Percentiles rank a stretch among this genome's conserved stretches.
These are phyloP conservation scores for Penicillium decumbens DNA, from an alignment of 2,329 filamentous ascomycete genomes.

Conservation along the genomic window DNA sequence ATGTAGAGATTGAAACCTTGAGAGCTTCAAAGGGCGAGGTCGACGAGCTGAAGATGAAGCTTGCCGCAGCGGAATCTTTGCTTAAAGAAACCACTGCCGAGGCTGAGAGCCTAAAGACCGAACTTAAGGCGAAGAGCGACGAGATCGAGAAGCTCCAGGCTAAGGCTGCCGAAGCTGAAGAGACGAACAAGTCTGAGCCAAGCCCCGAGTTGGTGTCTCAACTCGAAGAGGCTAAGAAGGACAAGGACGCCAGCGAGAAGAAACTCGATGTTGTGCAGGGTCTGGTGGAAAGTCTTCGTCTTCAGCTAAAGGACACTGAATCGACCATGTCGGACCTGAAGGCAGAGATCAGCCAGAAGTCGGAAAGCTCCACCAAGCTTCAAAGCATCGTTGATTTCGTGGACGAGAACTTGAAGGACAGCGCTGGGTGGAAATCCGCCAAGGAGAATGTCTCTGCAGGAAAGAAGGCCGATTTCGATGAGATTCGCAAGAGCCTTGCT, in stretches of 20 bases:
- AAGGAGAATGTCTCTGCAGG: constrained; percentile 34
- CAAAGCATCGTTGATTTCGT: constrained; percentile 40
- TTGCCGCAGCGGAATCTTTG: constrained; percentile 30
- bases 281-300: constrained; percentile 52
- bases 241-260: constrained; percentile 47
- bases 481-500: constrained; percentile 31
- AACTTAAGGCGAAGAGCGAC: constrained; percentile 40
- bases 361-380: constrained; percentile 31
- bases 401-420: constrained; percentile 37
- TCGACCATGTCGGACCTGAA: constrained; percentile 46
- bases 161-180: constrained; percentile 23
- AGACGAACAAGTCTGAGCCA: constrained; percentile 18
- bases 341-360: constrained; percentile 39
- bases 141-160: constrained; percentile 37
- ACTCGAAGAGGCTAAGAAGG: constrained; percentile 34
- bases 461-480: constrained; percentile 33
- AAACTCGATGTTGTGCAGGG: constrained; percentile 51
- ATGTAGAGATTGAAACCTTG: constrained; percentile 45
- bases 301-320: constrained; percentile 53
- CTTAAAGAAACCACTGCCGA: constrained; percentile 28
- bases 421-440: constrained; percentile 32
- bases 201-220: constrained; percentile 28
- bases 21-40: constrained; percentile 42
- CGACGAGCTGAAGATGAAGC: constrained; percentile 40
- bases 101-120: constrained; percentile 33